A percentile compares a stretch with the other conserved stretches of the same genome.
Evolutionary conservation across 1,284 basidiomycete genomes (phyloP).

Genomic region (Volvariella volvacea): DNA sequence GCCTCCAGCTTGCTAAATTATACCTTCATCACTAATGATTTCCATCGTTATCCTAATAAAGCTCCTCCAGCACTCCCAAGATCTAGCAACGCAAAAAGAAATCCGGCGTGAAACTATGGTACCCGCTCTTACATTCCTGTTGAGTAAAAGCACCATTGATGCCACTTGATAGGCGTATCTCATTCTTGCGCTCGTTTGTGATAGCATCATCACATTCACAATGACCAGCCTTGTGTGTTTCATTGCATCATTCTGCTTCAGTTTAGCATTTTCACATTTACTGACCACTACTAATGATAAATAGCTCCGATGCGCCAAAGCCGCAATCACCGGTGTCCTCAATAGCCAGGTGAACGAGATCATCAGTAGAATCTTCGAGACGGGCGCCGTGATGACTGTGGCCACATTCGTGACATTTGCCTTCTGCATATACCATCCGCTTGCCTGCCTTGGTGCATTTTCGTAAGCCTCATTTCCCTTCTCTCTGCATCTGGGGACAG

Average conservation of each 20-base stretch:
- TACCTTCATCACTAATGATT: too few relatives aligned
- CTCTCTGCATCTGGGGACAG: too few relatives aligned
- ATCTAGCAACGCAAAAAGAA: too few relatives aligned
- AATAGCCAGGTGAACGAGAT: constrained; percentile 11
- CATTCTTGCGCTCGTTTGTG: constrained; percentile 10
- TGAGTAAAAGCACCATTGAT: too few relatives aligned
- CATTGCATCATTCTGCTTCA: neutral
- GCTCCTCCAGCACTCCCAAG: too few relatives aligned
- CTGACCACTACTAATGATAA: too few relatives aligned
- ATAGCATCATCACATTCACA: constrained; percentile 13
- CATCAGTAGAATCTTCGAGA: constrained; percentile 15
- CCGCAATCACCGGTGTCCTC: constrained; percentile 8
- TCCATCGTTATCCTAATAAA: too few relatives aligned
- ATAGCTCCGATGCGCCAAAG: constrained; percentile 10
- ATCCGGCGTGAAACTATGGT: too few relatives aligned
- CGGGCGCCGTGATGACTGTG: constrained; percentile 15
- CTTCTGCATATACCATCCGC: constrained; percentile 10
- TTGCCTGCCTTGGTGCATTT: constrained; percentile 11
- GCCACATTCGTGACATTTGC: constrained; percentile 13
- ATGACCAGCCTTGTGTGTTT: constrained; percentile 14
- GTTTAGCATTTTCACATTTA: too few relatives aligned
- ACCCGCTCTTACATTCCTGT: too few relatives aligned
- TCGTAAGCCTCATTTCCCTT: constrained; percentile 12
- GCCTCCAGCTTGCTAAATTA: too few relatives aligned
- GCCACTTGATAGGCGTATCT: constrained; percentile 10